phyloP scores from a whole-genome alignment of 768 basidiomycete species.

The Leccinum uliginosum region DNA sequence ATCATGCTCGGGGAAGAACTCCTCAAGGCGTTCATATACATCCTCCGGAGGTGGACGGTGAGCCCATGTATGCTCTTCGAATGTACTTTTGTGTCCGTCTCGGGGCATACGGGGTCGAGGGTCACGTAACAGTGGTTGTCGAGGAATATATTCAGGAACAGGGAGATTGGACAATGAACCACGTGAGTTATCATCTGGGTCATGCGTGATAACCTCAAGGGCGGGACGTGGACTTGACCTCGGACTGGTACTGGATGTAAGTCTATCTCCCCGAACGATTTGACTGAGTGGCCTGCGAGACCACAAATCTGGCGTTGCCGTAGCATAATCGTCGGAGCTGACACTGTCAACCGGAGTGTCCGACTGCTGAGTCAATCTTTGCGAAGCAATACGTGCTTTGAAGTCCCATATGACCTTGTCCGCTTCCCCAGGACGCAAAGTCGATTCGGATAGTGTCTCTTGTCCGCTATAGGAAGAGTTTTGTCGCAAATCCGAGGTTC shows the following conservation, averaged over 20 bases:
- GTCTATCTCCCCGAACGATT: slow-evolving; percentile 19
- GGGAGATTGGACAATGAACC: slow-evolving; percentile 17
- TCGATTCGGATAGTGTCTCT: slow-evolving; percentile 31
- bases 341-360: slow-evolving; percentile 19
- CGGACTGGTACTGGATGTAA: slow-evolving; percentile 13
- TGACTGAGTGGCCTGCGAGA: slow-evolving; percentile 31
- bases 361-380: slow-evolving; percentile 14
- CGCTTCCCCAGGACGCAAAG: slow-evolving; percentile 29
- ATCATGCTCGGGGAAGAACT: slow-evolving; percentile 95
- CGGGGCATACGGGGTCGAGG: slow-evolving; percentile 25
- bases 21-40: slow-evolving; percentile 87
- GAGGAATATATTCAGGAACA: slow-evolving; percentile 14
- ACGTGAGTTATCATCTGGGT: slow-evolving; percentile 12
- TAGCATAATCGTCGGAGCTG: slow-evolving; percentile 28
- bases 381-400: slow-evolving; percentile 16
- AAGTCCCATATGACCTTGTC: slow-evolving; percentile 31
- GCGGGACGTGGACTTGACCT: slow-evolving; percentile 24
- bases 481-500: slow-evolving; percentile 22
- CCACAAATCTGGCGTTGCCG: slow-evolving; percentile 29
- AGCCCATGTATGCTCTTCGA: slow-evolving; percentile 79
- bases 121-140: slow-evolving; percentile 12
- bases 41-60: slow-evolving; percentile 89
- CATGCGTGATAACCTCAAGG: slow-evolving; percentile 29
- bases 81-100: slow-evolving; percentile 40
- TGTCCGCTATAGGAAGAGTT: slow-evolving; percentile 28